phyloP scores from a whole-genome alignment of 1,139 yeast species.

The Magnusiomyces suaveolens region DNA sequence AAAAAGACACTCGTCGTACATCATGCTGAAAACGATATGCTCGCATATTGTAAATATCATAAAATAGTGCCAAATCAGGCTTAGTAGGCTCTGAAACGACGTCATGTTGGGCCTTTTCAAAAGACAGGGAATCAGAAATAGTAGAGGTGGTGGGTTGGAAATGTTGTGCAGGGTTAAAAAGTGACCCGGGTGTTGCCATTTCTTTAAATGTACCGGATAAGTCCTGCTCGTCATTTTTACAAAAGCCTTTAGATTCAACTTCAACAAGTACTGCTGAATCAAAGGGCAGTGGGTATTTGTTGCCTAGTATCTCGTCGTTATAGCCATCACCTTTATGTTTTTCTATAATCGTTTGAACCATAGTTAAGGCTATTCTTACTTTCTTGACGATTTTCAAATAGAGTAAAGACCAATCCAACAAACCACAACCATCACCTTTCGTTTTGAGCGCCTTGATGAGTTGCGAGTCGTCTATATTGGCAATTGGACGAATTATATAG shows the following conservation, averaged over 20 bases:
- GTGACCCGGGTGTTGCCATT: not conserved
- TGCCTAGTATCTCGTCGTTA: no score
- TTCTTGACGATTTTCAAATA: no score
- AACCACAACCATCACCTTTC: not conserved
- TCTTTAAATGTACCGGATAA: not conserved
- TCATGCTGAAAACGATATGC: constrained; percentile 4
- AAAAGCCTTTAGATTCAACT: no score
- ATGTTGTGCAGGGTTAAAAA: not conserved
- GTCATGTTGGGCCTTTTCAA: not conserved
- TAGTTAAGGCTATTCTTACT: no score
- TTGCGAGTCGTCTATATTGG: not conserved
- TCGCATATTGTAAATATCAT: not conserved
- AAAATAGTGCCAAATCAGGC: no score
- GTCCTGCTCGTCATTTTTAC: no score
- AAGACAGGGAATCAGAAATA: not conserved
- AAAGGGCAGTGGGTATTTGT: no score
- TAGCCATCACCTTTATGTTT: no score
- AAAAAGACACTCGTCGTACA: not conserved
- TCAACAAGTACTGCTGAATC: not conserved
- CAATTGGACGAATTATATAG: not conserved
- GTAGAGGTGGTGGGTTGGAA: not conserved
- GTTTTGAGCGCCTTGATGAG: not conserved
- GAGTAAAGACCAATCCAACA: not conserved
- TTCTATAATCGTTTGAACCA: no score
- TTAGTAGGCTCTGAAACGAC: not conserved